Conservation (phyloP, 805 yeast genomes). For the Huiozyma sinensis region DNA sequence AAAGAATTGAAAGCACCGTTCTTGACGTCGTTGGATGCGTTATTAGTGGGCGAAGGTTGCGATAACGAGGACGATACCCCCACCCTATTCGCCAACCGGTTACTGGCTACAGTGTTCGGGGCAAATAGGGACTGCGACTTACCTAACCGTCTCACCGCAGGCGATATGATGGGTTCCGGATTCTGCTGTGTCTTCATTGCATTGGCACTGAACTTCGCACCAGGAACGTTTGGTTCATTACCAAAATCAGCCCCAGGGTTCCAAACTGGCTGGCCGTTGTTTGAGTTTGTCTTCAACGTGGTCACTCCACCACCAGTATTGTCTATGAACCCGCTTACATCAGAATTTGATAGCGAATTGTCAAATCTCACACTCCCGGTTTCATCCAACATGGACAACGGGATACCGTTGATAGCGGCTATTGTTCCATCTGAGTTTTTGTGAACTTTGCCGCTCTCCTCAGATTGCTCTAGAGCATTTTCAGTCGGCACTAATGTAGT, state of each 20-base stretch:
- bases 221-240: too few relatives aligned
- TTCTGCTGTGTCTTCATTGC: neutral
- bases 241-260: neutral
- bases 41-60: neutral
- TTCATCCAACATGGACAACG: conserved; percentile 62
- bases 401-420: conserved; percentile 57
- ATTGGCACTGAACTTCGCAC: too few relatives aligned
- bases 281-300: neutral
- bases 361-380: conserved; percentile 52
- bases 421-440: conserved; percentile 23
- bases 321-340: neutral
- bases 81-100: neutral
- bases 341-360: neutral
- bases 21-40: neutral
- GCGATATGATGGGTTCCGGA: conserved; percentile 1
- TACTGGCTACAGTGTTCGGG: neutral
- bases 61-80: neutral
- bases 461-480: conserved; percentile 44
- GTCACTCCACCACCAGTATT: neutral
- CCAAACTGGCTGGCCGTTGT: neutral
- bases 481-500: conserved; percentile 85
- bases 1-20: too few relatives aligned
- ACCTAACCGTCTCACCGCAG: neutral
- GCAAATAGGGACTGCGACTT: conserved; percentile 2
- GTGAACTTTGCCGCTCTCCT: conserved; percentile 17